phyloP scores from a whole-genome alignment of 805 yeast genomes.

The Lipomyces sp. region DNA sequence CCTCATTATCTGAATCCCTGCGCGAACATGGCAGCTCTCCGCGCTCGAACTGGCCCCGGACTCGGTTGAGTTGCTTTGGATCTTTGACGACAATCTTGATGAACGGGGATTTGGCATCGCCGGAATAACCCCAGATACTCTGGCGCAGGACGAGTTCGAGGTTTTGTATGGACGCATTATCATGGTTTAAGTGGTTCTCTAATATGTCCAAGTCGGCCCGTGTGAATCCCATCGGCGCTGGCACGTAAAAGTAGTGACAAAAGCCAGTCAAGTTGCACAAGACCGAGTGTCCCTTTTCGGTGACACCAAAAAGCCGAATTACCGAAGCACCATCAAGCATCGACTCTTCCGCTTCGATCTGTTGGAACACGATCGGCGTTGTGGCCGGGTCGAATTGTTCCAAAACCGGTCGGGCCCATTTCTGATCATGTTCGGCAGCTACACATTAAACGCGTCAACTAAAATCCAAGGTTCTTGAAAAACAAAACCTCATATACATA shows the following conservation, averaged over 20 bases:
- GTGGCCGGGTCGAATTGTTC: slow-evolving; percentile 53
- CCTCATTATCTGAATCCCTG: background rate
- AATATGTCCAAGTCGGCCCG: slow-evolving; percentile 56
- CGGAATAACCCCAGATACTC: slow-evolving; percentile 91
- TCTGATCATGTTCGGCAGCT: slow-evolving; percentile 43
- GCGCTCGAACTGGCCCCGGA: slow-evolving; percentile 81
- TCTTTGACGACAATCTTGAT: slow-evolving; percentile 72
- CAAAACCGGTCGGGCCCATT: slow-evolving; percentile 63
- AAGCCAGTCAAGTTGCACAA: slow-evolving; percentile 90
- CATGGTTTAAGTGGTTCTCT: background rate
- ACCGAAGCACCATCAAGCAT: slow-evolving; percentile 58
- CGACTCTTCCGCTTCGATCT: slow-evolving; percentile 91
- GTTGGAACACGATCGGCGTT: slow-evolving; percentile 76
- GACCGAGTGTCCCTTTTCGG: slow-evolving; percentile 83
- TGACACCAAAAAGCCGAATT: slow-evolving; percentile 90
- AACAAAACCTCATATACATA: background rate
- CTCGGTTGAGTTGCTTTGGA: slow-evolving; percentile 65
- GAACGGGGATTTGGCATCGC: slow-evolving; percentile 76
- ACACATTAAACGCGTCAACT: background rate
- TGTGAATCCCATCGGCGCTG: slow-evolving; percentile 80
- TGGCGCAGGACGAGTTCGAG: slow-evolving; percentile 74
- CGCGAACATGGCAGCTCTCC: slow-evolving; percentile 69
- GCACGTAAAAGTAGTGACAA: slow-evolving; percentile 86
- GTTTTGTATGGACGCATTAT: slow-evolving; percentile 57
- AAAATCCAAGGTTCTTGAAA: background rate